Base-by-base conservation (phyloP, 352 stramenopile genomes). In the Globisporangium viniferum region DNA sequence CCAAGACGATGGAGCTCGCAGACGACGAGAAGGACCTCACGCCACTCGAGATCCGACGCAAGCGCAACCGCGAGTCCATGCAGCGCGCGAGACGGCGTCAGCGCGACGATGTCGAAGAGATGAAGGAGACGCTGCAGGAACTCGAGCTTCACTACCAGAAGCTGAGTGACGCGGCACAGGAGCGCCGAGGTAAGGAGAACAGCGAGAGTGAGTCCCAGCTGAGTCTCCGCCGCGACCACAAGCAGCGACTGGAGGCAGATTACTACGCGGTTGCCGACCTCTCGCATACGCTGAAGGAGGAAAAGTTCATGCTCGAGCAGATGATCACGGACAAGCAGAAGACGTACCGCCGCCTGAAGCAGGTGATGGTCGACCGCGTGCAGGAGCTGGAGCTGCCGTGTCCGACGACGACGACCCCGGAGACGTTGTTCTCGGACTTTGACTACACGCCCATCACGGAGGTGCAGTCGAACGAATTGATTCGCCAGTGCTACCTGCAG, bases 1-100 rank as follows among this genome's bases (percentile, higher is more conserved):
- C 8, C 20, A 22, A 46, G 33, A 51, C 48, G 44, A 49, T 29
- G 5, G 64, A 73, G 55, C n/a, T 70, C 15, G 61, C 62, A 6
- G 58, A 69, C 44, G 73, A 80, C 41, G 72, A 85, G 57, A 73
- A 71, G 35, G 67, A 77, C n/a, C 63, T 84, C 39, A 78, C 76
- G 14, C 76, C 78, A 35, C 61, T 86, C 31, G 78, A 86, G 67
- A 77, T 84, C 53, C 78, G 78, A 10, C 76, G 78, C 62, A 84
- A 84, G 68, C 72, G 78, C 41, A 86, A 86, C 67, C 74, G 78
- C 29, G 78, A 86, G 68, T 84, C 76, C n/a, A 86, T 84, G 78
- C 76, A 82, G 53, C 74, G 78, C 56, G 78, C 78, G 41, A 69
- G 78, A 57, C 76, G 72, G 15, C 70, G 76, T 2, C 78, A 86